Evolutionary conservation across 2,329 filamentous ascomycete genomes (phyloP).

Genomic region (Pseudogymnoascus sp.): DNA sequence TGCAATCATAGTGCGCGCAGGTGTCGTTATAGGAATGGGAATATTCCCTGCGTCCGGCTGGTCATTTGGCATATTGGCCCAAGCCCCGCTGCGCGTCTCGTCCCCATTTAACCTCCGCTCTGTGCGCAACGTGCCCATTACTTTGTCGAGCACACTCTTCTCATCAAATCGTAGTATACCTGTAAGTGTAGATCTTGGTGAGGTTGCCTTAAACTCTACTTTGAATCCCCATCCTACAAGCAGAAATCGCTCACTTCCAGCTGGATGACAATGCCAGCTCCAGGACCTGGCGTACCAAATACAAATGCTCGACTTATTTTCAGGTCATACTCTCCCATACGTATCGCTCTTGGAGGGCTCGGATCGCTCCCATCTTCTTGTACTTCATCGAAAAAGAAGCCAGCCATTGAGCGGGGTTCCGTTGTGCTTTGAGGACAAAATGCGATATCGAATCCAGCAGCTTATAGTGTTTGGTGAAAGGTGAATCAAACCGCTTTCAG

Average conservation of each 20-base stretch:
- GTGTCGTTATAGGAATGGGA: too few relatives aligned
- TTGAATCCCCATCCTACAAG: slow-evolving; percentile 39
- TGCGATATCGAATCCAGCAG: slow-evolving; percentile 29
- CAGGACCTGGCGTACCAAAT: slow-evolving; percentile 35
- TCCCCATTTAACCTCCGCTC: too few relatives aligned
- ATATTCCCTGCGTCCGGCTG: too few relatives aligned
- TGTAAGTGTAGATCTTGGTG: slow-evolving; percentile 30
- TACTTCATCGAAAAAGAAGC: slow-evolving; percentile 32
- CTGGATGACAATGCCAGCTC: slow-evolving; percentile 36
- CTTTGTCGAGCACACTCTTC: too few relatives aligned
- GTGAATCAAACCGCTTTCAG: slow-evolving; percentile 25
- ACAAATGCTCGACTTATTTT: slow-evolving; percentile 37
- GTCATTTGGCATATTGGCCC: too few relatives aligned
- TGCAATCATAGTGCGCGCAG: too few relatives aligned
- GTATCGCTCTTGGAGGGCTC: too few relatives aligned
- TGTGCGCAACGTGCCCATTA: too few relatives aligned
- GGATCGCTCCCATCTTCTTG: too few relatives aligned
- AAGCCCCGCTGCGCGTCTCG: too few relatives aligned
- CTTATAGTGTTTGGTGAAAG: slow-evolving; percentile 33
- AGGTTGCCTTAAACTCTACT: slow-evolving; percentile 25
- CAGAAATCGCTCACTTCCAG: slow-evolving; percentile 32
- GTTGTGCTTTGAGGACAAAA: slow-evolving; percentile 34
- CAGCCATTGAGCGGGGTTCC: slow-evolving; percentile 26
- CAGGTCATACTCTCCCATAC: slow-evolving; percentile 29
- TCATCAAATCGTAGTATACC: slow-evolving; percentile 14